Base-by-base conservation (phyloP, 2,329 filamentous ascomycete species). In the Triangularia verruculosa region DNA sequence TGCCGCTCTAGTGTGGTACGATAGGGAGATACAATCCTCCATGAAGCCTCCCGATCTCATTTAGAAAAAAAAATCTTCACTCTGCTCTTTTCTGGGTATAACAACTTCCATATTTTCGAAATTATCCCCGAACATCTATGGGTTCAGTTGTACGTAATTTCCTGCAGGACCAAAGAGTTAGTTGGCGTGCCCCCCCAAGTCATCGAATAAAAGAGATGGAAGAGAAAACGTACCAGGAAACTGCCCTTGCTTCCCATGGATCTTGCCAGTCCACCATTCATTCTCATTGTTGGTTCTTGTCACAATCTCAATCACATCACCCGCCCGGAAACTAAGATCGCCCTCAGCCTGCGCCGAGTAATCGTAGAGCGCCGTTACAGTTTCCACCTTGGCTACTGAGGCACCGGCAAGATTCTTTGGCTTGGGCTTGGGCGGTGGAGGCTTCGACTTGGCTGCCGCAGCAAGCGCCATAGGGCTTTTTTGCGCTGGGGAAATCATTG, bases 311-410 rank as follows among this genome's bases (percentile, higher is more conserved):
- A 99, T 98, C 4, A 90, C 79, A 66, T 99, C 95, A 4, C 94
- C 93, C 0, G 92, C 87, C 17, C 84, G 85, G 79, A 99, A 99
- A 72, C 91, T 96, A 67, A 99, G 80, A 74, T 99, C 95, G 2
- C 93, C 93, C 68, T 96, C 93, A 1, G 94, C 93, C 75, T 98
- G 93, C 5, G 95, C 95, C 66, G 96, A 92, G 73, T 96, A 99
- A 74, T 98, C 95, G 77, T 97, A 99, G 66, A 99, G 78, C 7
- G 95, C 95, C 2, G 93, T 97, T 32, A 90, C 93, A 0, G 86
- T 93, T 76, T 97, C 93, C 0, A 63, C 59, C 43, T 64, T 61
- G 54, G 85, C 84, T 0, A 82, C 79, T 0, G 89, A 86, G 15
- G 79, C 82, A 2, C 83, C 87, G 68, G 83, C 89, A 55, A 98